These are phyloP conservation scores for Penicillium sp. DNA, from an alignment of 2,329 filamentous ascomycete genomes.

Conservation along the genomic window DNA sequence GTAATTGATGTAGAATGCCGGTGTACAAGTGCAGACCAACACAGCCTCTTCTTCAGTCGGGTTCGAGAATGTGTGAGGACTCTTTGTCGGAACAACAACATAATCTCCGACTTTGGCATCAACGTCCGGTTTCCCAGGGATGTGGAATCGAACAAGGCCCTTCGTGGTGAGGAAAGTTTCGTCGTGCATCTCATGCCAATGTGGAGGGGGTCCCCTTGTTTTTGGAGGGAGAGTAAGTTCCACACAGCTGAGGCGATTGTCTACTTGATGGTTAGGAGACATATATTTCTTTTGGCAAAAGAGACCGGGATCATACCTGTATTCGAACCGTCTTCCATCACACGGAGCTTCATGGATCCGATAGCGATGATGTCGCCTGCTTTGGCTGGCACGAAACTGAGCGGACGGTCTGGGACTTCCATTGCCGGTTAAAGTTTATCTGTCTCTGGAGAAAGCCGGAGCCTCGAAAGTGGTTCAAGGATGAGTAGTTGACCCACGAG, in stretches of 20 bases:
- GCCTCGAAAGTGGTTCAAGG: no score
- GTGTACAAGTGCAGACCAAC: conserved; percentile 60
- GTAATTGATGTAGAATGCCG: conserved; percentile 59
- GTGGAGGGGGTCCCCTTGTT: conserved; percentile 49
- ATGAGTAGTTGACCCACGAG: no score
- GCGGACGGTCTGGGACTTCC: conserved; percentile 2
- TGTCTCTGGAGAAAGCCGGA: no score
- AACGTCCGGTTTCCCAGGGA: conserved; percentile 44
- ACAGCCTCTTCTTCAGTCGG: conserved; percentile 54
- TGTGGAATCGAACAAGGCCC: conserved; percentile 55
- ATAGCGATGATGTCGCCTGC: background rate
- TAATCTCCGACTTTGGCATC: conserved; percentile 56
- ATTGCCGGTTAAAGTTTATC: background rate
- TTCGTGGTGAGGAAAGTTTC: conserved; percentile 57
- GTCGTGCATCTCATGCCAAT: conserved; percentile 62
- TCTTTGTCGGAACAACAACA: conserved; percentile 55
- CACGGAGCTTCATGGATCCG: conserved; percentile 12
- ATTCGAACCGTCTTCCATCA: conserved; percentile 32
- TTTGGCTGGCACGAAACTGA: conserved; percentile 2
- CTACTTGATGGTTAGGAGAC: background rate
- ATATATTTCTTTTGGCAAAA: conserved; percentile 39
- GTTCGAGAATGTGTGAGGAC: conserved; percentile 59
- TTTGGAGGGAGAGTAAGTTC: conserved; percentile 40
- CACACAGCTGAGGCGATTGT: background rate
- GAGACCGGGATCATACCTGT: conserved; percentile 47